Conservation (phyloP, 2,329 filamentous ascomycete species). For the Paraconiothyrium brasiliense region DNA sequence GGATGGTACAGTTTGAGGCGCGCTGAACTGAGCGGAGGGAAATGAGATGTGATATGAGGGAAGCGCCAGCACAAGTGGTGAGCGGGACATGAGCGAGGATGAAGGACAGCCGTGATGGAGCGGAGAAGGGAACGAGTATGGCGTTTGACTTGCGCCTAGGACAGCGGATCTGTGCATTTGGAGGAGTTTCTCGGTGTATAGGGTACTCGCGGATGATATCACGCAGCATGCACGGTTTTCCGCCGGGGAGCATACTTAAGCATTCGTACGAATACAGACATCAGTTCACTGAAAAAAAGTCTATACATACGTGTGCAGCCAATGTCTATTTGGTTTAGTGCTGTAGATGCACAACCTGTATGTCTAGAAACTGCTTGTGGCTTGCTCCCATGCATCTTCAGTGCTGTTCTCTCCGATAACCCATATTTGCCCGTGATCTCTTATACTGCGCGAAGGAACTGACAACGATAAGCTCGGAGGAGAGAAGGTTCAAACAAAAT, state of each 20-base stretch:
- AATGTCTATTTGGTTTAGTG: neutral
- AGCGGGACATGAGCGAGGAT: neutral
- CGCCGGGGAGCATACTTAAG: neutral
- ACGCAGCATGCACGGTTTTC: constrained; percentile 1
- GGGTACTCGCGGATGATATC: neutral
- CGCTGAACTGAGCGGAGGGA: constrained; percentile 60
- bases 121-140: neutral
- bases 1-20: constrained; percentile 99
- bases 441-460: neutral
- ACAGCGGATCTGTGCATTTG: neutral
- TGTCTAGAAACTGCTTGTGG: neutral
- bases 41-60: neutral
- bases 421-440: neutral
- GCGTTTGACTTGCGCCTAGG: neutral
- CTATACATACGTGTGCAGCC: neutral
- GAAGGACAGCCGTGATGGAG: neutral
- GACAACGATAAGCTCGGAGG: neutral
- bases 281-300: neutral
- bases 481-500: neutral
- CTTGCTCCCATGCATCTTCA: neutral
- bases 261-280: constrained; percentile 2
- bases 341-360: neutral
- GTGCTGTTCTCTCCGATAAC: neutral
- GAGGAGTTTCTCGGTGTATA: constrained; percentile 16
- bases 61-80: too few relatives aligned